Percentiles rank a stretch among this genome's conserved stretches.
Conservation (phyloP, 2,329 filamentous ascomycete species). For the Apiospora kogelbergensis region DNA sequence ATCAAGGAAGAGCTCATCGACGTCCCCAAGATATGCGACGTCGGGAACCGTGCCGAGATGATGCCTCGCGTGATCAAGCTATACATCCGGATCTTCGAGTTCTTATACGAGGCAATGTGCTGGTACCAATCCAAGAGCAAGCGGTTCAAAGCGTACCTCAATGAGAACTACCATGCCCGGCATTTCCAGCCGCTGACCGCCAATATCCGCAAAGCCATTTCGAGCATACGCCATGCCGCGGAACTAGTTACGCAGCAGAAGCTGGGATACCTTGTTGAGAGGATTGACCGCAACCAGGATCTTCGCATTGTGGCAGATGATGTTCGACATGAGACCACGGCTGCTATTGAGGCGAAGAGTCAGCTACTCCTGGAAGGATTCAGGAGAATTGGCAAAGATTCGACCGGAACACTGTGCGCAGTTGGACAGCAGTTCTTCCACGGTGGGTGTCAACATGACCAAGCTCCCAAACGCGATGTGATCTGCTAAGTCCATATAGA, state of each 20-base stretch:
- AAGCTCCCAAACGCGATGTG: not conserved
- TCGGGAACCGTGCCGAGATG: not conserved
- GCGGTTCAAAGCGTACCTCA: not conserved
- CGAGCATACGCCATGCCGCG: not conserved
- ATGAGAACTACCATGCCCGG: not conserved
- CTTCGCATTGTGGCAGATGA: not conserved
- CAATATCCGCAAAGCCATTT: not conserved
- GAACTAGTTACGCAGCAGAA: not conserved
- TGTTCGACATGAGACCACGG: not conserved
- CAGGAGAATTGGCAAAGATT: not conserved
- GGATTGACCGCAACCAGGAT: not conserved
- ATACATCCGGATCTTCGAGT: not conserved
- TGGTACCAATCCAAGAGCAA: not conserved
- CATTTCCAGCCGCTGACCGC: not conserved
- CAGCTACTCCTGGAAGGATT: not conserved
- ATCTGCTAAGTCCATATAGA: not conserved
- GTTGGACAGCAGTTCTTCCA: not conserved
- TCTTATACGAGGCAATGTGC: not conserved
- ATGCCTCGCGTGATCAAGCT: not conserved
- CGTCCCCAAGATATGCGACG: not conserved
- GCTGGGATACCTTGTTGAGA: not conserved
- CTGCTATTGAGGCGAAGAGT: not conserved
- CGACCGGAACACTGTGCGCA: not conserved
- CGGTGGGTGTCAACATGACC: not conserved
- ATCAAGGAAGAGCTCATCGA: not conserved